phyloP scores from a whole-genome alignment of 495 filamentous ascomycete species.

The Astrothelium macrocarpum region DNA sequence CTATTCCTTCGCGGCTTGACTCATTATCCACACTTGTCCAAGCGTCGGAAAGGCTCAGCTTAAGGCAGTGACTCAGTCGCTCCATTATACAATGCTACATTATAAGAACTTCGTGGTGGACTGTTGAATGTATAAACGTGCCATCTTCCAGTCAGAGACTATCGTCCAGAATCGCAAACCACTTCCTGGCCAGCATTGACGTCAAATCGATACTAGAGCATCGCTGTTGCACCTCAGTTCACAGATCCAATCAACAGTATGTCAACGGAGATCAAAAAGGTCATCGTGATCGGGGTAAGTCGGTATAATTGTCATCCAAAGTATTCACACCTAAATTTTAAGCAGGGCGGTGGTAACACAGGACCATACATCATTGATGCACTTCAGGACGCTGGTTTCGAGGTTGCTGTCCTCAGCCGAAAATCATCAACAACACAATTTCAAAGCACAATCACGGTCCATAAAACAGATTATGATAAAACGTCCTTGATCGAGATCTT shows the following conservation, averaged over 20 bases:
- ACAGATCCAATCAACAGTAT: not conserved
- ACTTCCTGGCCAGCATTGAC: not conserved
- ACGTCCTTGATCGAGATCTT: slow-evolving; percentile 19
- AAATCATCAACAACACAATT: slow-evolving; percentile 19
- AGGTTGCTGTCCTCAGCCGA: slow-evolving; percentile 34
- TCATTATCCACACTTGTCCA: too few relatives aligned
- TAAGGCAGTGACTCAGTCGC: too few relatives aligned
- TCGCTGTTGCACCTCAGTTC: not conserved
- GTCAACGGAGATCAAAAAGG: slow-evolving; percentile 9
- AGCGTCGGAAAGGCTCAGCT: too few relatives aligned
- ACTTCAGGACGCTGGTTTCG: slow-evolving; percentile 27
- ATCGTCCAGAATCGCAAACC: too few relatives aligned
- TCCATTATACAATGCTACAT: too few relatives aligned
- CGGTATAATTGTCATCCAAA: not conserved
- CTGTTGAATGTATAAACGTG: too few relatives aligned
- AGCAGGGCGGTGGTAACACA: slow-evolving; percentile 25
- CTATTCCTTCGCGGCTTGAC: too few relatives aligned
- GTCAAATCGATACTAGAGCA: not conserved
- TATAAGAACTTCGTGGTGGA: too few relatives aligned
- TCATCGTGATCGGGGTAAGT: slow-evolving; percentile 12
- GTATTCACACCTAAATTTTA: not conserved
- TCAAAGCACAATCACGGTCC: slow-evolving; percentile 12
- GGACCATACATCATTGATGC: slow-evolving; percentile 30
- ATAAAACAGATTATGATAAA: slow-evolving; percentile 6
- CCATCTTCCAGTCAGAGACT: too few relatives aligned